These are phyloP conservation scores for Dacryopinax primogenitus DNA, from an alignment of 768 basidiomycete species.

Conservation along the genomic window DNA sequence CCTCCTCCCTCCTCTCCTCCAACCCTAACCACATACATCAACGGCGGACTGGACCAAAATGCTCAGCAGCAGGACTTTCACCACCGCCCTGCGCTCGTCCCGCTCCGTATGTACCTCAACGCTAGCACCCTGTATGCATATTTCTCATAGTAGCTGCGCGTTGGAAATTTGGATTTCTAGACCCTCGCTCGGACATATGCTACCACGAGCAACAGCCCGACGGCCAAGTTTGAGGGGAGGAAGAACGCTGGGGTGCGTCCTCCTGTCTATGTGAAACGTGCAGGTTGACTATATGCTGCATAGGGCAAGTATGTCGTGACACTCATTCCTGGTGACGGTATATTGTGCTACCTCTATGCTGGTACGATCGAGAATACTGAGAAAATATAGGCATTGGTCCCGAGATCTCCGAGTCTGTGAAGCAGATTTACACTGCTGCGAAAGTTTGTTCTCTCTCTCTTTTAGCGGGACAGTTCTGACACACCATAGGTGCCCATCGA, in stretches of 20 bases:
- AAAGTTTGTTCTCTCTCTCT: slow-evolving; percentile 37
- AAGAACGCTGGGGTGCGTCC: slow-evolving; percentile 70
- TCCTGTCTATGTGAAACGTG: neutral
- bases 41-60: neutral
- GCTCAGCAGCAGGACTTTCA: neutral
- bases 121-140: neutral
- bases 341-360: slow-evolving; percentile 23
- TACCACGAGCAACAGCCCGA: slow-evolving; percentile 46
- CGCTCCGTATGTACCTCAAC: neutral
- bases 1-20: neutral
- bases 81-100: neutral
- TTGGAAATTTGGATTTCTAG: slow-evolving; percentile 11
- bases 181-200: slow-evolving; percentile 32
- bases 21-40: neutral
- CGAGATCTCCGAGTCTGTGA: slow-evolving; percentile 93
- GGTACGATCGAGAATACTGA: slow-evolving; percentile 4
- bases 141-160: slow-evolving; percentile 14
- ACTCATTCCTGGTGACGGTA: slow-evolving; percentile 92
- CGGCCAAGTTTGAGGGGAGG: slow-evolving; percentile 80
- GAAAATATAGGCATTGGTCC: slow-evolving; percentile 79
- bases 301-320: slow-evolving; percentile 97
- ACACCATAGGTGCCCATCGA: slow-evolving; percentile 77
- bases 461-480: neutral
- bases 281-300: neutral
- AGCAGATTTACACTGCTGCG: slow-evolving; percentile 82